Evolutionary conservation across 352 stramenopile genomes (phyloP), one percentile per base, ranked within the genome.

Genomic region (Peronospora farinosa): DNA sequence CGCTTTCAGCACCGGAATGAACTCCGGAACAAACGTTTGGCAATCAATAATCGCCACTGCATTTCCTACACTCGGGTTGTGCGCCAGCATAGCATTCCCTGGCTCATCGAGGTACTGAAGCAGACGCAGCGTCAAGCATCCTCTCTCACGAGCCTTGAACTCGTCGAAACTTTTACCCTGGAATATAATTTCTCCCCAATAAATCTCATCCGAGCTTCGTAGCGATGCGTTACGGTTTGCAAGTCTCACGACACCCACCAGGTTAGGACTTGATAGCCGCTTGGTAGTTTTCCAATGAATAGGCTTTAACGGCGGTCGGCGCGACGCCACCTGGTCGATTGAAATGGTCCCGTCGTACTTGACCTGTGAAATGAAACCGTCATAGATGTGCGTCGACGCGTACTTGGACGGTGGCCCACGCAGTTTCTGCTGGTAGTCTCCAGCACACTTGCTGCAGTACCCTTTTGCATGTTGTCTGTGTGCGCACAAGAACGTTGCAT

Each of bases 261-360:
- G 57, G 47, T 93, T 32, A 32, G 84, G 77, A 31, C 68, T 80
- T 21, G 77, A 72, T 0, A 95, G 53, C 1, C 84, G 69, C 40
- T 84, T 87, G 1, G 84, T 95, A 2, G 72, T 93, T 41, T 69
- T 70, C 84, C 82, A 95, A 23, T 95, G 82, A 45, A 93, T 86
- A 0, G 51, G 40, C 7, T 54, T 69, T 38, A 65, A n/a, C 5
- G 79, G 82, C 5, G 74, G 76, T 16, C 76, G 75, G 3, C 82
- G 69, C 10, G 74, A 89, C 17, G 54, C 52, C 7, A 93, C 57
- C 8, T 87, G 59, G 8, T 71, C 51, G 16, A 95, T 48, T 19
- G 71, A 83, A 39, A 92, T 54, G 3, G 73, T 79, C 5, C 79
- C 82, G 38, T 87, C 76, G 16, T 78, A 71, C 19, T 81, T 74